phyloP scores from a whole-genome alignment of 257 asterid species.

The Linderniella brevidens region DNA sequence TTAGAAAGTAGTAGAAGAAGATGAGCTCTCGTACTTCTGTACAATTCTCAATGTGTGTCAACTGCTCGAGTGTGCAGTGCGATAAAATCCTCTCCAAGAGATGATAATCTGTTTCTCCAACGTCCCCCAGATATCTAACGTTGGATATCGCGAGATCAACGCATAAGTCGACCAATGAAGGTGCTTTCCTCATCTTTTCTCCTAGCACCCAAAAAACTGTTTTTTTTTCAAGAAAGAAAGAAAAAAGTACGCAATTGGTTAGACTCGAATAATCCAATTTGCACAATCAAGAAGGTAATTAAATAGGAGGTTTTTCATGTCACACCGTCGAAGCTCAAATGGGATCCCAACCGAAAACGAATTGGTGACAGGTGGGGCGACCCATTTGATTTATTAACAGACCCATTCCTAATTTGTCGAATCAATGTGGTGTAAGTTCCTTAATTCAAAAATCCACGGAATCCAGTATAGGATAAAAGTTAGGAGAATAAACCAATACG shows the following conservation, averaged over 20 bases:
- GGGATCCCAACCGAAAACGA: too few relatives aligned
- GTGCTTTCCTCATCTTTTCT: conserved; percentile 20
- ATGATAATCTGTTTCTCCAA: conserved; percentile 62
- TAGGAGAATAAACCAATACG: too few relatives aligned
- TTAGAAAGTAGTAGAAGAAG: conserved; percentile 1
- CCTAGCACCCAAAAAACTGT: conserved; percentile 13
- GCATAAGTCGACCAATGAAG: conserved; percentile 72
- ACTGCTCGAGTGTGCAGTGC: conserved; percentile 66
- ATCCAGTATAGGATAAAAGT: too few relatives aligned
- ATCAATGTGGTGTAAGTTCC: too few relatives aligned
- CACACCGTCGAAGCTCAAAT: too few relatives aligned
- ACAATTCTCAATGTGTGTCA: conserved; percentile 52
- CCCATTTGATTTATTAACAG: too few relatives aligned
- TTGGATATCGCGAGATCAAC: conserved; percentile 55
- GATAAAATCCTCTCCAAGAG: conserved; percentile 67
- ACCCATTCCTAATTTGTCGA: too few relatives aligned
- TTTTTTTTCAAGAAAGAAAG: background rate
- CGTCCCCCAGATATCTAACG: conserved; percentile 72
- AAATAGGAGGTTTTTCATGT: too few relatives aligned
- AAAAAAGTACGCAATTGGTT: conserved; percentile 1
- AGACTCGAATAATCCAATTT: background rate
- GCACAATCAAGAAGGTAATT: too few relatives aligned
- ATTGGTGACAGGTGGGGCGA: too few relatives aligned
- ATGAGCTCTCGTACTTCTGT: conserved; percentile 34
- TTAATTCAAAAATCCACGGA: too few relatives aligned